Evolutionary conservation across 2,329 filamentous ascomycete species (phyloP).

Genomic region (Rhynchosporium secalis): DNA sequence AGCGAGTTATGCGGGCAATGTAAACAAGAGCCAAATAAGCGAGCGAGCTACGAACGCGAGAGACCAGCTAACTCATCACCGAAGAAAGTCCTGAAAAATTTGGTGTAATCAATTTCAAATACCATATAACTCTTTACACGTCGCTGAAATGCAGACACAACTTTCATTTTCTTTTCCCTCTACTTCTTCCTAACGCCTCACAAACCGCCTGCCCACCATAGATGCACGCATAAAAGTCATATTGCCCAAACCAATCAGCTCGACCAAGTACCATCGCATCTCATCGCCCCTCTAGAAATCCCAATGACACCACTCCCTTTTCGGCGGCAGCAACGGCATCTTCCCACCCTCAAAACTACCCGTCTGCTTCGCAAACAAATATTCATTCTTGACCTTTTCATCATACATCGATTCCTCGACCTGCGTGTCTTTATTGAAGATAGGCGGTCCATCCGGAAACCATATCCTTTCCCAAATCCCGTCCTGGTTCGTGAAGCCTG

Average conservation of each 20-base stretch:
- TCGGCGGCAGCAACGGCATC: constrained; percentile 77
- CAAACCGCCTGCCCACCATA: not conserved
- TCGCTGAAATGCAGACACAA: not conserved
- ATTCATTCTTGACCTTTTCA: constrained; percentile 60
- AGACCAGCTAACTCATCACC: too few relatives aligned
- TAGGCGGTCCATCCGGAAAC: constrained; percentile 70
- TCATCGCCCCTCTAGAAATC: constrained; percentile 56
- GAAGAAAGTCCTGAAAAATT: too few relatives aligned
- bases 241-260: not conserved
- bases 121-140: not conserved
- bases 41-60: too few relatives aligned
- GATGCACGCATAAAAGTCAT: not conserved
- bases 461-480: constrained; percentile 65
- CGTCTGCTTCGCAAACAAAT: constrained; percentile 62
- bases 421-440: constrained; percentile 64
- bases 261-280: not conserved
- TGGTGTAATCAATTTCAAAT: not conserved
- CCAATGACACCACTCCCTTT: constrained; percentile 72
- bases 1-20: too few relatives aligned
- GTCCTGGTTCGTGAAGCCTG: constrained; percentile 53
- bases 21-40: too few relatives aligned
- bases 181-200: not conserved
- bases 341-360: constrained; percentile 69
- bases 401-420: constrained; percentile 57
- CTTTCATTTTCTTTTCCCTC: not conserved